Percentiles rank a stretch among this genome's conserved stretches.
These are phyloP conservation scores for Neospermospora avenae DNA, from an alignment of 2,329 filamentous ascomycete genomes.

Conservation along the genomic window DNA sequence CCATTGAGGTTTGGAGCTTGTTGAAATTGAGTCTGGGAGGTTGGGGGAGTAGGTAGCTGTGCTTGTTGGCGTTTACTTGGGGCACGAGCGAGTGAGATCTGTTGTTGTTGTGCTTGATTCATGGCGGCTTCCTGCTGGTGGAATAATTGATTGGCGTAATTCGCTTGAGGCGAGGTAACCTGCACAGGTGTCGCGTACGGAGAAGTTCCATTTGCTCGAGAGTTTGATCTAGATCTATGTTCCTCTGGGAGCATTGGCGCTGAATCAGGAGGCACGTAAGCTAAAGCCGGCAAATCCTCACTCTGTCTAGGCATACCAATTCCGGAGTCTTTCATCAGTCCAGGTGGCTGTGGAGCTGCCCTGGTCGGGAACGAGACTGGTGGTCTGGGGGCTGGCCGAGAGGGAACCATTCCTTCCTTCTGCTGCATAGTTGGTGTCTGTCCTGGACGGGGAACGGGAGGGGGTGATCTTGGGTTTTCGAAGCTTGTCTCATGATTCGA, in stretches of 20 bases:
- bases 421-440: conserved; percentile 38
- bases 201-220: conserved; percentile 53
- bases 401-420: conserved; percentile 67
- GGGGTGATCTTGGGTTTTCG: conserved; percentile 91
- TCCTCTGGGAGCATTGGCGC: conserved; percentile 62
- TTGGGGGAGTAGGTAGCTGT: conserved; percentile 47
- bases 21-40: conserved; percentile 49
- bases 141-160: conserved; percentile 60
- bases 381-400: conserved; percentile 83
- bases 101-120: conserved; percentile 67
- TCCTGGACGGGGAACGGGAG: conserved; percentile 67
- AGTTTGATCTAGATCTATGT: conserved; percentile 66
- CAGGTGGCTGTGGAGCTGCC: conserved; percentile 54
- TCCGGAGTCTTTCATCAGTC: conserved; percentile 58
- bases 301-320: conserved; percentile 57
- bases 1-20: conserved; percentile 39
- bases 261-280: conserved; percentile 33
- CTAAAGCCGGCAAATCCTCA: conserved; percentile 48
- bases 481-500: conserved; percentile 91
- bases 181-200: conserved; percentile 28
- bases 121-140: conserved; percentile 86
- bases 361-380: conserved; percentile 65
- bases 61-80: conserved; percentile 67
- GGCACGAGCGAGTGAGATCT: conserved; percentile 67
- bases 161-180: conserved; percentile 34